Evolutionary conservation across 202 grass and related monocot species (phyloP).

Genomic region (Miscanthus sacchariflorus): DNA sequence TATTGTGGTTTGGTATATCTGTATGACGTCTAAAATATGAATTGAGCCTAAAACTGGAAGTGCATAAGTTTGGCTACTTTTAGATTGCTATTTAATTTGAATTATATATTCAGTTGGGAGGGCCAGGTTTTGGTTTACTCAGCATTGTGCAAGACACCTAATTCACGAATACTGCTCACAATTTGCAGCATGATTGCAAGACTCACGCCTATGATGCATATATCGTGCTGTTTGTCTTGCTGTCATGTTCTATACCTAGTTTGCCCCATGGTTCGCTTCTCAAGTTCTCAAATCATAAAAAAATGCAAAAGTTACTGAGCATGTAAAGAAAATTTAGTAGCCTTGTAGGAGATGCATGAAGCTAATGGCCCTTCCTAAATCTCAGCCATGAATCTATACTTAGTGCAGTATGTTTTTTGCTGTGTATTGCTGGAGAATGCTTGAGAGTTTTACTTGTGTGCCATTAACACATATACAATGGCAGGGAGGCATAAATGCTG

Average conservation of each 20-base stretch:
- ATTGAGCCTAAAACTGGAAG: background rate
- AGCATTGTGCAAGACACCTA: background rate
- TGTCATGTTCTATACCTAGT: constrained; percentile 45
- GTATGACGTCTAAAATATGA: background rate
- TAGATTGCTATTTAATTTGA: background rate
- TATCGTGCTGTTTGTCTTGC: background rate
- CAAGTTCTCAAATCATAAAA: background rate
- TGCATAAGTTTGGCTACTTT: background rate
- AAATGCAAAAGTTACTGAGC: background rate
- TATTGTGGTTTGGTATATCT: background rate
- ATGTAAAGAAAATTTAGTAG: background rate
- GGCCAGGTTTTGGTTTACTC: background rate
- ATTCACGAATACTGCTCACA: background rate
- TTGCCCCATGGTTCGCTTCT: constrained; percentile 28
- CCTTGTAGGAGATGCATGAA: constrained; percentile 1
- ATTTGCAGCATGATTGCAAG: background rate
- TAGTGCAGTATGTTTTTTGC: background rate
- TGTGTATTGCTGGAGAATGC: background rate
- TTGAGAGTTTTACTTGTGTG: background rate
- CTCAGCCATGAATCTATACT: background rate
- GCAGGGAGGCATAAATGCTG: constrained; percentile 97
- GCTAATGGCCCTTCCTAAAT: background rate
- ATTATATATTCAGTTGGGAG: background rate
- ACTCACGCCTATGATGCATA: background rate
- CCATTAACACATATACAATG: too few relatives aligned